These are phyloP conservation scores for Tetrapisispora phaffii DNA, from an alignment of 805 yeast species.

Conservation along the genomic window DNA sequence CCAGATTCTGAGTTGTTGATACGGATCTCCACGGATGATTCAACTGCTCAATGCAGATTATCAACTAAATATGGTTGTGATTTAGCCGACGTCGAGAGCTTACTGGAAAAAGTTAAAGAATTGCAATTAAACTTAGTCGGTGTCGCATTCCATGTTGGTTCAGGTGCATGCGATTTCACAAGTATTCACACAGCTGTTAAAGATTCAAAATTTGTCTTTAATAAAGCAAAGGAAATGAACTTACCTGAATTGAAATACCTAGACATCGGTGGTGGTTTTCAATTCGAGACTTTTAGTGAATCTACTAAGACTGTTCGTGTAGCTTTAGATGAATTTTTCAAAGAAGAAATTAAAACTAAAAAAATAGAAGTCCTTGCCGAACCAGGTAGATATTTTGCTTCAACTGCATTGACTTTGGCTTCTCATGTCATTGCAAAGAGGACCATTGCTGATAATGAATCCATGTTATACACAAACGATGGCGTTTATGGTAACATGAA, in stretches of 20 bases:
- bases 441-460: conserved; percentile 29
- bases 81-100: conserved; percentile 38
- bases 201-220: conserved; percentile 63
- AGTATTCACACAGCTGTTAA: conserved; percentile 60
- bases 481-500: conserved; percentile 95
- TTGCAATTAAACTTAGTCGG: conserved; percentile 64
- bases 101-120: conserved; percentile 53
- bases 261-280: conserved; percentile 94
- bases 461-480: conserved; percentile 83
- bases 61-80: conserved; percentile 86
- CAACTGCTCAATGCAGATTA: conserved; percentile 73
- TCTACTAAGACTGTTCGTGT: conserved; percentile 48
- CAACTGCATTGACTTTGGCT: conserved; percentile 77
- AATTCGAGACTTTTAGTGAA: conserved; percentile 47
- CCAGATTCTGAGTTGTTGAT: conserved; percentile 64
- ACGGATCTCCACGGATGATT: conserved; percentile 84
- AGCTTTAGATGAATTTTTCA: conserved; percentile 53
- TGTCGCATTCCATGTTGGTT: conserved; percentile 92
- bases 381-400: conserved; percentile 86
- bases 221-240: conserved; percentile 36
- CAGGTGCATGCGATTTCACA: conserved; percentile 71
- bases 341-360: conserved; percentile 23
- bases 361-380: conserved; percentile 58
- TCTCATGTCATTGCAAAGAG: conserved; percentile 82
- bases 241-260: conserved; percentile 39